Base-by-base conservation (phyloP, 2,329 filamentous ascomycete species). In the Ilyonectria sp. region DNA sequence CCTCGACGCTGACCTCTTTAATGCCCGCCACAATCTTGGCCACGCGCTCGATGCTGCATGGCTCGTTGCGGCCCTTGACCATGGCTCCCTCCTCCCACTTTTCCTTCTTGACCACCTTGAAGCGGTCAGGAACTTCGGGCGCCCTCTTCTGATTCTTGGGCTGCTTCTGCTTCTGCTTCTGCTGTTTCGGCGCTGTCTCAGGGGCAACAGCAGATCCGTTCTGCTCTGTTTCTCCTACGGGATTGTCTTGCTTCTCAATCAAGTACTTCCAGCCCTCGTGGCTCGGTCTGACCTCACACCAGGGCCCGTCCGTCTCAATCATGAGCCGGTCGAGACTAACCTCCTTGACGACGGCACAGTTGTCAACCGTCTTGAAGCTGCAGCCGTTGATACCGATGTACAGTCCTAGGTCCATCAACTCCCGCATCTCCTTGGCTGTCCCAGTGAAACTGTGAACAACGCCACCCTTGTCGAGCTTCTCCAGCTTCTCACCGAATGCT, bases 341-440 rank as follows among this genome's bases (percentile, higher is more conserved):
- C 67, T 92, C 89, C 69, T 87, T 90, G 11, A 98, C 94, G 3
- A 98, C 95, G 15, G 89, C 91, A 46, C 97, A 89, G 75, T 98
- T 99, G 78, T 97, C 94, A 11, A 88, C 91, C 6, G 94, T 98
- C 86, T 98, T 99, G 85, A 99, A 89, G 76, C 93, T 97, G 81
- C 96, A 99, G 5, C 96, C 96, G 78, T 99, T 99, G 68, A 98
- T 90, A n/a, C 96, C 95, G 68, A 99, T 91, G 81, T 97, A 92
- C 60, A 98, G 88, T 0, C 95, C 95, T 52, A 97, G 80, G 2
- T 90, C 90, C 74, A 97, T 90, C 62, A 98, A 83, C 71, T 93
- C 89, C 63, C 87, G 83, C 92, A 97, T 95, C 82, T 97, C 96
- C 62, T 92, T 93, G 15, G 90, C 81, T 0, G 94, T 94, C 3